A percentile compares a stretch with the other conserved stretches of the same genome.
phyloP scores from a whole-genome alignment of 1,284 basidiomycete genomes.

The Pisolithus thermaeus region DNA sequence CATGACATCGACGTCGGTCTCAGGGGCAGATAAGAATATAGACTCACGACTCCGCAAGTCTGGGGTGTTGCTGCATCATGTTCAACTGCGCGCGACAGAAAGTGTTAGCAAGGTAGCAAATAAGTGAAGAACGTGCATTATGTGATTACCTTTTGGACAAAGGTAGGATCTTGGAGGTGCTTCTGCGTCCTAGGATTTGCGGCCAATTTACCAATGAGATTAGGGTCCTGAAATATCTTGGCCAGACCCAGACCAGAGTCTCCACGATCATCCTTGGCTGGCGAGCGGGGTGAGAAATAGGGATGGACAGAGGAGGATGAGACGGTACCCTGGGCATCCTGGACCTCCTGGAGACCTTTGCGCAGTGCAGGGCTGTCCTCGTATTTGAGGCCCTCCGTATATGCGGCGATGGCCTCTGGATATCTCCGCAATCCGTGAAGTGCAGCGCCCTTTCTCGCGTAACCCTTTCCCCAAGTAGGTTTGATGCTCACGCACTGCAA shows the following conservation, averaged over 20 bases:
- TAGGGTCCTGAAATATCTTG: conserved; percentile 84
- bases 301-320: neutral
- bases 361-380: conserved; percentile 79
- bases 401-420: conserved; percentile 80
- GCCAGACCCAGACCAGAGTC: conserved; percentile 61
- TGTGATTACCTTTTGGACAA: conserved; percentile 57
- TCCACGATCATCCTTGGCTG: conserved; percentile 39
- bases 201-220: conserved; percentile 78
- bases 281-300: conserved; percentile 7
- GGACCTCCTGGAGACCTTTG: conserved; percentile 86
- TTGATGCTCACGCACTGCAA: conserved; percentile 70
- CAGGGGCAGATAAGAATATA: neutral
- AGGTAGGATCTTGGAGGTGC: conserved; percentile 78
- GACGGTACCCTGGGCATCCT: conserved; percentile 65
- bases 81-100: conserved; percentile 39
- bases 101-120: neutral
- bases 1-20: neutral
- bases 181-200: conserved; percentile 82
- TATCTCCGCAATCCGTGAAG: conserved; percentile 79
- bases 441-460: conserved; percentile 91
- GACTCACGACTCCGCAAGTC: conserved; percentile 48
- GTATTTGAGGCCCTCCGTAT: conserved; percentile 74
- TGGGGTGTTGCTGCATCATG: conserved; percentile 59
- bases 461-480: conserved; percentile 87
- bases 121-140: neutral